phyloP scores from a whole-genome alignment of 2,329 filamentous ascomycete species.

The Tolypocladium sp. region DNA sequence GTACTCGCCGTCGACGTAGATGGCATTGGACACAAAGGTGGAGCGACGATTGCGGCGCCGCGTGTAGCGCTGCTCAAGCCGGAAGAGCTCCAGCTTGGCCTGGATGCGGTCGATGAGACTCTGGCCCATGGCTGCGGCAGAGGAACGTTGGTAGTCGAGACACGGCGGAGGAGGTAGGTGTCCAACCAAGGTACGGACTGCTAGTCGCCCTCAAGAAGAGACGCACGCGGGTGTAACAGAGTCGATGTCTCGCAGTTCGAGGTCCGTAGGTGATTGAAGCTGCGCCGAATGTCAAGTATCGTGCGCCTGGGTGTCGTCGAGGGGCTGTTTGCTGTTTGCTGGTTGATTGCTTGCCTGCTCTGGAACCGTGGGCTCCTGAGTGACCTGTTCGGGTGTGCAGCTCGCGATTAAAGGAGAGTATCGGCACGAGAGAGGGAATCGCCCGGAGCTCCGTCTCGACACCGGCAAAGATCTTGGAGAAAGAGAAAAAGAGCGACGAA shows the following conservation, averaged over 20 bases:
- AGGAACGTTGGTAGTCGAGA: neutral
- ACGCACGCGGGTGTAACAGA: too few relatives aligned
- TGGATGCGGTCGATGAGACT: conserved; percentile 51
- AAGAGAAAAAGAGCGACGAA: neutral
- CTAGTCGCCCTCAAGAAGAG: neutral
- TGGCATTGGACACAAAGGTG: conserved; percentile 79
- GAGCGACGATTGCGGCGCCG: conserved; percentile 77
- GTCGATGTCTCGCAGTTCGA: neutral
- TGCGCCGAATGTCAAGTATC: neutral
- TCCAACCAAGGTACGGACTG: neutral
- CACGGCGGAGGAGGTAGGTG: neutral
- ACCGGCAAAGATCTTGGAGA: neutral
- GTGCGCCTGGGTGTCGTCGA: neutral
- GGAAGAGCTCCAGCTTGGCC: conserved; percentile 78
- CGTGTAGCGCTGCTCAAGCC: conserved; percentile 91
- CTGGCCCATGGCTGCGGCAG: conserved; percentile 32
- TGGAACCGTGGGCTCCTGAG: neutral
- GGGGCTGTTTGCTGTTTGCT: neutral
- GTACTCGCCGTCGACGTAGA: conserved; percentile 95
- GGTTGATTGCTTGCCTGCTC: neutral
- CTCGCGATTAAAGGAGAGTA: neutral
- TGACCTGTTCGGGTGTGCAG: neutral
- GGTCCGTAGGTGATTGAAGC: neutral
- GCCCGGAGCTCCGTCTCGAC: neutral
- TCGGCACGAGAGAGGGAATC: neutral